These are phyloP conservation scores for Crotalaria pallida DNA, from an alignment of 306 rosid species.

Conservation along the genomic window DNA sequence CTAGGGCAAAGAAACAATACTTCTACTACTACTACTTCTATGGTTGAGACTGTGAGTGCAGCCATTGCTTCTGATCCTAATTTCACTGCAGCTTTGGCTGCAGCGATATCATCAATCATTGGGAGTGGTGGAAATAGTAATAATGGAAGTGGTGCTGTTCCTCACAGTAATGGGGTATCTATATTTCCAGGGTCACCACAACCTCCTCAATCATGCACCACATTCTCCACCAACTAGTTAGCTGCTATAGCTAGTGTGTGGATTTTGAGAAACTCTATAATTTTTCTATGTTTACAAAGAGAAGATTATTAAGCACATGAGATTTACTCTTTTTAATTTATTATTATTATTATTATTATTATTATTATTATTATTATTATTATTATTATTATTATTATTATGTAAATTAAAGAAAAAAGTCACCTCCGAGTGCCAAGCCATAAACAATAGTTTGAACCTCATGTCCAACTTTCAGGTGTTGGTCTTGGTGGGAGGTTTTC, in stretches of 20 bases:
- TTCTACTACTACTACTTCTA: neutral
- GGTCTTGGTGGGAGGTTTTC: neutral
- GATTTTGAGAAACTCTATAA: neutral
- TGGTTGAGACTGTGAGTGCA: conserved; percentile 35
- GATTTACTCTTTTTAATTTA: neutral
- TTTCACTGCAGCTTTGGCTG: conserved; percentile 46
- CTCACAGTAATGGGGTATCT: neutral
- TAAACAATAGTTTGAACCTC: neutral
- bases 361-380: neutral
- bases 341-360: neutral
- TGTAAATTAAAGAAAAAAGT: neutral
- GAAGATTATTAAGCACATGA: neutral
- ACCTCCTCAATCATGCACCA: conserved; percentile 47
- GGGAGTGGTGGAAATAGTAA: conserved; percentile 17
- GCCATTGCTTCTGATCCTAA: conserved; percentile 55
- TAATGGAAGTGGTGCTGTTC: neutral
- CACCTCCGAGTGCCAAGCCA: neutral
- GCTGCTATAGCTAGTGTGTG: neutral
- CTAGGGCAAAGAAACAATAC: conserved; percentile 7
- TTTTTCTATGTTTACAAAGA: conserved; percentile 5
- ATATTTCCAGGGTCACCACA: conserved; percentile 30
- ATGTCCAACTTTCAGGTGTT: neutral
- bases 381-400: neutral
- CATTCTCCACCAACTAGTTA: conserved; percentile 42
- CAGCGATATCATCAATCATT: conserved; percentile 46